Conservation (phyloP, 352 stramenopile genomes). For the Globisporangium cystogenes region DNA sequence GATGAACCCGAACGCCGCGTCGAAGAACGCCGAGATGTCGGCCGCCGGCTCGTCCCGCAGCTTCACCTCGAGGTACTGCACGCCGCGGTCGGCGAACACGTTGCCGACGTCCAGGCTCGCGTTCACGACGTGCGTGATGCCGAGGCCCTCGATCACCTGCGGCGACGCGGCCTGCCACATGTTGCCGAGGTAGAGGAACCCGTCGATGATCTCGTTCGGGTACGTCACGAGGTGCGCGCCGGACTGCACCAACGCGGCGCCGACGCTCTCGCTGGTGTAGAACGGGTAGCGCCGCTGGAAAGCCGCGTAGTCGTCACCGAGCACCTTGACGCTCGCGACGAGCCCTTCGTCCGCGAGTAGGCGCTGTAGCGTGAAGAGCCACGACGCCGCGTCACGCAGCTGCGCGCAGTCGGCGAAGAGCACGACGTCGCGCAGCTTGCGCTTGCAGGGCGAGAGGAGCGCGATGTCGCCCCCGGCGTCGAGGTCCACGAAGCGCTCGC, state of each 20-base stretch:
- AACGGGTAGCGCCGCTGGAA: slow-evolving; percentile 62
- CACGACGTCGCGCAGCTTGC: slow-evolving; percentile 45
- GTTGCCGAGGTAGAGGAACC: slow-evolving; percentile 68
- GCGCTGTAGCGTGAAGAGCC: slow-evolving; percentile 30
- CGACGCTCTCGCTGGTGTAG: slow-evolving; percentile 34
- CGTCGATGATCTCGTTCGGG: slow-evolving; percentile 62
- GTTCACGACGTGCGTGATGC: slow-evolving; percentile 74
- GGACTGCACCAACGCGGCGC: slow-evolving; percentile 20
- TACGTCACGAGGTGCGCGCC: slow-evolving; percentile 43
- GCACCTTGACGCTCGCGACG: slow-evolving; percentile 35
- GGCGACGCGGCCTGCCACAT: slow-evolving; percentile 63
- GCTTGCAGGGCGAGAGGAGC: slow-evolving; percentile 23
- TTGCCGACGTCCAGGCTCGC: slow-evolving; percentile 53
- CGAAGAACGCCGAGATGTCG: slow-evolving; percentile 42
- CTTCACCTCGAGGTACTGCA: slow-evolving; percentile 63
- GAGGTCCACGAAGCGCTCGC: slow-evolving; percentile 16
- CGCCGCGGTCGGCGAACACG: slow-evolving; percentile 32
- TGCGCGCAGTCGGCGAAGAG: slow-evolving; percentile 34
- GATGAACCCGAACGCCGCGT: slow-evolving; percentile 46
- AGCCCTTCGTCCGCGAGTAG: slow-evolving; percentile 42
- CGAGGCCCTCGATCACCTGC: slow-evolving; percentile 45
- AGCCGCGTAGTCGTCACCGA: slow-evolving; percentile 28
- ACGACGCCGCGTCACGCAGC: slow-evolving; percentile 20
- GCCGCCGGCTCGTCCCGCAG: slow-evolving; percentile 34
- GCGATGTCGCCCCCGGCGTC: slow-evolving; percentile 15